Evolutionary conservation across 805 yeast genomes (phyloP).

Genomic region (Starmera pachycereana): DNA sequence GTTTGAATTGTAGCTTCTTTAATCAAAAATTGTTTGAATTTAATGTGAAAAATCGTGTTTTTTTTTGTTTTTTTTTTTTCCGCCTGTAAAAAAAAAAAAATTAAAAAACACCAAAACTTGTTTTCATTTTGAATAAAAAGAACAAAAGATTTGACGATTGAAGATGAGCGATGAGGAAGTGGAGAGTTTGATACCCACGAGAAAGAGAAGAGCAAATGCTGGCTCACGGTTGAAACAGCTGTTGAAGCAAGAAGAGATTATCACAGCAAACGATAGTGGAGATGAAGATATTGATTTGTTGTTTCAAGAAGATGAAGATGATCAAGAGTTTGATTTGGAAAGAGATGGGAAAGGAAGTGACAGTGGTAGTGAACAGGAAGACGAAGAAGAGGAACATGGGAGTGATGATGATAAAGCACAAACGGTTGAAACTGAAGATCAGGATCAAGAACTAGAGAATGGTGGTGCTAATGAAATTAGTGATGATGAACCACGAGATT

Average conservation of each 20-base stretch:
- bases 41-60: too few relatives aligned
- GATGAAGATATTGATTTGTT: slow-evolving; percentile 67
- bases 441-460: not conserved
- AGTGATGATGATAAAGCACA: slow-evolving; percentile 19
- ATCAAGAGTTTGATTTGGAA: slow-evolving; percentile 31
- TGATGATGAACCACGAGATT: slow-evolving; percentile 3
- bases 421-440: slow-evolving; percentile 11
- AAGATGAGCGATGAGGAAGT: slow-evolving; percentile 18
- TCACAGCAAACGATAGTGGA: slow-evolving; percentile 43
- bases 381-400: slow-evolving; percentile 16
- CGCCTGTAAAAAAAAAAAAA: too few relatives aligned
- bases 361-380: slow-evolving; percentile 20
- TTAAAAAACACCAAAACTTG: too few relatives aligned
- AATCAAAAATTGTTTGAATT: not conserved
- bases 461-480: not conserved
- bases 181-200: slow-evolving; percentile 60
- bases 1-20: not conserved
- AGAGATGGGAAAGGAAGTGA: slow-evolving; percentile 22
- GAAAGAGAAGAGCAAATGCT: slow-evolving; percentile 78
- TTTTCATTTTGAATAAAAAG: too few relatives aligned
- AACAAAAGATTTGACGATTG: not conserved
- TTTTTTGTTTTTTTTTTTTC: too few relatives aligned
- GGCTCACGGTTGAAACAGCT: slow-evolving; percentile 74
- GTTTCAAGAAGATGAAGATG: slow-evolving; percentile 56
- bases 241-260: slow-evolving; percentile 52